Evolutionary conservation across 2,329 filamentous ascomycete genomes (phyloP).

Genomic region (Colletotrichum falcatum): DNA sequence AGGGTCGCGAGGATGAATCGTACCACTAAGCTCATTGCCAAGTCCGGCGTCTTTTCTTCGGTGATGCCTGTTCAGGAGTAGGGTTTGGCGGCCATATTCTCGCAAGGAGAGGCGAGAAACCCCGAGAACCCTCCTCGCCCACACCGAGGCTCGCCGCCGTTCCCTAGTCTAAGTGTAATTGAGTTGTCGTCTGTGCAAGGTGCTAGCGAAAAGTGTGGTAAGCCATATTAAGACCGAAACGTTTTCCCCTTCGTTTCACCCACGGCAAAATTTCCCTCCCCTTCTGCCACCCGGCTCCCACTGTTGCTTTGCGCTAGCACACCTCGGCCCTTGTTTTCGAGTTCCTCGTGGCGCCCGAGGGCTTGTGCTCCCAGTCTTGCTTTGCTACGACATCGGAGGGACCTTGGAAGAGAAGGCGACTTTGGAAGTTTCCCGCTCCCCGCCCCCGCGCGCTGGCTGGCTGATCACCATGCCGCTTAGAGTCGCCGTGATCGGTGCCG

Average conservation of each 20-base stretch:
- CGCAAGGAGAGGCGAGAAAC: not conserved
- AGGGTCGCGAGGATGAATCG: conserved; percentile 7
- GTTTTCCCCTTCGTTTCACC: conserved; percentile 33
- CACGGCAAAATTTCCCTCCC: not conserved
- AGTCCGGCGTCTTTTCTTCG: conserved; percentile 20
- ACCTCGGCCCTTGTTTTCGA: not conserved
- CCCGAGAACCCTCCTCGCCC: not conserved
- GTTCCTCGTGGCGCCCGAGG: conserved; percentile 24
- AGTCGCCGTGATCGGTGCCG: conserved; percentile 59
- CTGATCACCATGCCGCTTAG: conserved; percentile 25
- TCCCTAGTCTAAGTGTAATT: conserved; percentile 5
- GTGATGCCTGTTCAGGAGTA: conserved; percentile 4
- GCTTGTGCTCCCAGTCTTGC: not conserved
- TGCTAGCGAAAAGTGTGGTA: conserved; percentile 13
- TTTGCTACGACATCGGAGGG: conserved; percentile 21
- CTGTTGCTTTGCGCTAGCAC: not conserved
- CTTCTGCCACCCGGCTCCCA: not conserved
- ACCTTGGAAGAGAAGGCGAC: conserved; percentile 15
- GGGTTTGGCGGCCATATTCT: not conserved
- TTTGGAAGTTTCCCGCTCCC: conserved; percentile 3
- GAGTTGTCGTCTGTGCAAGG: conserved; percentile 27
- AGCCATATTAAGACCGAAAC: conserved; percentile 32
- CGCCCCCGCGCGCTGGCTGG: conserved; percentile 6
- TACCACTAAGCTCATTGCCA: conserved; percentile 30
- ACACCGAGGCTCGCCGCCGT: conserved; percentile 12